Conservation (phyloP, 768 basidiomycete species). For the Agrocybe chaxingu region DNA sequence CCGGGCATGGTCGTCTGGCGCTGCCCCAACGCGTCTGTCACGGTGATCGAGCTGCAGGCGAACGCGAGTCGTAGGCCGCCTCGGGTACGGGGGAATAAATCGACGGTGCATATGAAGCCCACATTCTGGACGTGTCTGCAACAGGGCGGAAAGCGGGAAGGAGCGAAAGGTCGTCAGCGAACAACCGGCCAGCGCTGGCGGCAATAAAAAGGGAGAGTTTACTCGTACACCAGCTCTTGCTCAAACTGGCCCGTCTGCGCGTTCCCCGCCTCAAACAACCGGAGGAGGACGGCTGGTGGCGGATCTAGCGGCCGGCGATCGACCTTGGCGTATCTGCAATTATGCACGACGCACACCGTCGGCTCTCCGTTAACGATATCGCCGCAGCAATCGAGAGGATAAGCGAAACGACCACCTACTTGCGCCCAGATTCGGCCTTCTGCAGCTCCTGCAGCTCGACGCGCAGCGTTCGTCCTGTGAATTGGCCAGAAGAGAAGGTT, state of each 20-base stretch:
- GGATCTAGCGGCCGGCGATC: slow-evolving; percentile 70
- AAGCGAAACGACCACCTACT: slow-evolving; percentile 34
- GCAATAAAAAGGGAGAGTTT: slow-evolving; percentile 9
- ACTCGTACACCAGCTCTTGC: slow-evolving; percentile 53
- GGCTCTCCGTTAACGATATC: slow-evolving; percentile 6
- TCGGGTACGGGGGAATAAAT: slow-evolving; percentile 65
- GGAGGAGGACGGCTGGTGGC: slow-evolving; percentile 53
- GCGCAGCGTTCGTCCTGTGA: slow-evolving; percentile 45
- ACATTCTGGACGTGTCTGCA: slow-evolving; percentile 48
- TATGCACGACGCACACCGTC: not conserved
- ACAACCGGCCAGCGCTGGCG: not conserved
- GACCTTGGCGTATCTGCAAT: slow-evolving; percentile 50
- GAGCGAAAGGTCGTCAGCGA: slow-evolving; percentile 1
- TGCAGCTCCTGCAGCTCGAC: slow-evolving; percentile 59
- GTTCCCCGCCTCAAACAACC: slow-evolving; percentile 44
- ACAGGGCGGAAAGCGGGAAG: not conserved
- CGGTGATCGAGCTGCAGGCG: slow-evolving; percentile 49
- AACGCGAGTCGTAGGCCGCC: slow-evolving; percentile 16
- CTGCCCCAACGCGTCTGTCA: slow-evolving; percentile 56
- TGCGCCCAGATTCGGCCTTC: slow-evolving; percentile 65
- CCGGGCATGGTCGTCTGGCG: slow-evolving; percentile 29
- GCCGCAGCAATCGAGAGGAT: not conserved
- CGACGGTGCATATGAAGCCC: slow-evolving; percentile 69
- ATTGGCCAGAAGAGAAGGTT: slow-evolving; percentile 49
- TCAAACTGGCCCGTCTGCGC: slow-evolving; percentile 35